phyloP scores from a whole-genome alignment of 164 flowering plant genomes.

The Buxus sempervirens region DNA sequence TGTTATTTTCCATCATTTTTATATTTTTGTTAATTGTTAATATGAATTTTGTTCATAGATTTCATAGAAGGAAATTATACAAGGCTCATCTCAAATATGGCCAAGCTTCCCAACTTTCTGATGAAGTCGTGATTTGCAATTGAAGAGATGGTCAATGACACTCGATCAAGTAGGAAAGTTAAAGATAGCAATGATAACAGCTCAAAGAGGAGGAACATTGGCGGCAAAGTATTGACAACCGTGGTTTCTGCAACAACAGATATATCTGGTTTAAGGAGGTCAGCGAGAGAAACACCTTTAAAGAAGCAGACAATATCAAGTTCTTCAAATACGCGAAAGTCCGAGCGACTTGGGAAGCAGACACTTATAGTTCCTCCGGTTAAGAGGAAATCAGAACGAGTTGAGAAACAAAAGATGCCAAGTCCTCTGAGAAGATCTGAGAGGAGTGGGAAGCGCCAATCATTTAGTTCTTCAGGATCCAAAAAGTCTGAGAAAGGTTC shows the following conservation, averaged over 20 bases:
- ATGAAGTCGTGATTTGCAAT: neutral
- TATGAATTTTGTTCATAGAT: neutral
- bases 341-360: slow-evolving; percentile 42
- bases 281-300: slow-evolving; percentile 37
- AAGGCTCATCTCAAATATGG: neutral
- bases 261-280: slow-evolving; percentile 44
- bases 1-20: too few relatives aligned
- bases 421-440: slow-evolving; percentile 50
- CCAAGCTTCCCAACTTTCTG: neutral
- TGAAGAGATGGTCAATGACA: slow-evolving; percentile 15
- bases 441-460: slow-evolving; percentile 29
- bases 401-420: slow-evolving; percentile 32
- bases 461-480: slow-evolving; percentile 31
- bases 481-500: slow-evolving; percentile 34
- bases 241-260: slow-evolving; percentile 22
- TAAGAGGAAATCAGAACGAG: slow-evolving; percentile 32
- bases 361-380: slow-evolving; percentile 19
- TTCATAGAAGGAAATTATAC: neutral
- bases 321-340: slow-evolving; percentile 33
- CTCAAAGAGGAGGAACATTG: slow-evolving; percentile 8
- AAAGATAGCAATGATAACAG: slow-evolving; percentile 20
- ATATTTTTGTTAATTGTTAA: too few relatives aligned
- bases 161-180: slow-evolving; percentile 17
- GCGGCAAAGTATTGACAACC: slow-evolving; percentile 22
- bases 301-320: slow-evolving; percentile 24